Base-by-base conservation (phyloP, 306 rosid genomes). In the Lablab purpureus region DNA sequence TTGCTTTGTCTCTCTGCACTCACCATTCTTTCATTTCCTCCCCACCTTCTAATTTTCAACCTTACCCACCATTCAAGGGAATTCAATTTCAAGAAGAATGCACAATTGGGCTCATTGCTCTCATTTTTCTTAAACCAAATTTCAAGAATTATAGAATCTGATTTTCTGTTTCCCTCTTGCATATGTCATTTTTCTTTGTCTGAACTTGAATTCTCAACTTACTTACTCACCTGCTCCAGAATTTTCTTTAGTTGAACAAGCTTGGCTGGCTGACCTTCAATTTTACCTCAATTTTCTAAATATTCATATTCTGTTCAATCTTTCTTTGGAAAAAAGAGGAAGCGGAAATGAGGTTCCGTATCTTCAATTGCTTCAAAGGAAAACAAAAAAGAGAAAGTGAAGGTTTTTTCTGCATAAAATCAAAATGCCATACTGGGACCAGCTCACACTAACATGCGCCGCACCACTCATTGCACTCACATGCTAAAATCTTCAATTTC, bases 391-490 rank as follows among this genome's bases (percentile, higher is more conserved):
- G 66, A 18, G 32, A 56, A 71, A 75, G 43, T 60, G 13, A 15
- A 43, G 11, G 46, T 12, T 9, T 73, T n/a, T 74, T 68, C 3
- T 5, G 45, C 68, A 74, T 51, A 56, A 82, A 60, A 72, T 30
- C 43, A 47, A 52, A 68, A 72, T 73, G 66, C 50, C 27, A 46
- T 22, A 63, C 76, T 80, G 76, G 83, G 62, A 85, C 85, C 82
- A 79, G 89, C 85, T 85, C 79, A 85, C 79, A 22, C 78, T 76
- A 79, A 47, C 71, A 15, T 81, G 30, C 78, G 60, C 77, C 78
- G 25, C 54, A 13, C 1, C 67, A 74, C 52, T 75, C 66, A 69
- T 74, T 76, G 78, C 71, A 19, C 43, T 79, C 52, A 37, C 64
- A 73, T 71, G 70, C 45, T 15, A 0, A 19, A 79, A 59, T 40